Percentiles rank a stretch among this genome's conserved stretches.
phyloP scores from a whole-genome alignment of 441 rosid species.

The Arabidopsis hybrid region DNA sequence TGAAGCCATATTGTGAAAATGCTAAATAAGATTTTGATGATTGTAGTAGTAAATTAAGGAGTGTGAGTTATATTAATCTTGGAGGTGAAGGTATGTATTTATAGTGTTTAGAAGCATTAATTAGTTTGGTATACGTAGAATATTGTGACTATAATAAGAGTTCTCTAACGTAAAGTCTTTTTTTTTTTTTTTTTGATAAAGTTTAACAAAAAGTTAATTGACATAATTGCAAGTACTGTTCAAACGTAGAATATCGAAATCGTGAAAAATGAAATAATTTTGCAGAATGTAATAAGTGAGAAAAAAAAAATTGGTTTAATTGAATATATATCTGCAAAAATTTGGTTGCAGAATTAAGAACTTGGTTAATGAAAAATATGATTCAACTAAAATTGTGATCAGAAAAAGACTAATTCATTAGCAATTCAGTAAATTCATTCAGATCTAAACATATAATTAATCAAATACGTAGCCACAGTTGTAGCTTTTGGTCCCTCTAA shows the following conservation, averaged over 20 bases:
- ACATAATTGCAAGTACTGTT: neutral
- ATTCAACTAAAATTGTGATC: neutral
- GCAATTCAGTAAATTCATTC: neutral
- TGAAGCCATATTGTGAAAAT: constrained; percentile 26
- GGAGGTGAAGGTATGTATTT: neutral
- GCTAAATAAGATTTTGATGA: neutral
- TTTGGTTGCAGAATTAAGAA: too few relatives aligned
- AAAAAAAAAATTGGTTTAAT: neutral
- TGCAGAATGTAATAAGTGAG: neutral
- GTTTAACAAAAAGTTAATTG: neutral
- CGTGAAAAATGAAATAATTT: neutral
- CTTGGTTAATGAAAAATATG: neutral
- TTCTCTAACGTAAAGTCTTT: neutral
- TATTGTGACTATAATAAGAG: neutral
- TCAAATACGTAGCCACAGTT: neutral
- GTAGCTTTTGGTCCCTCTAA: constrained; percentile 1
- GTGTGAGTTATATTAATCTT: neutral
- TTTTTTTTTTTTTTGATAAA: too few relatives aligned
- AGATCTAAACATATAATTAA: neutral
- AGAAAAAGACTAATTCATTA: neutral
- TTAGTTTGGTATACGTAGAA: neutral
- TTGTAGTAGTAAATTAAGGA: neutral
- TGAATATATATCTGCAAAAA: neutral
- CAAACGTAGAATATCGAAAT: neutral
- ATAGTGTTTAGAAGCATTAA: constrained; percentile 7